Conservation (phyloP, 805 yeast species). For the Torulaspora gathmanii region DNA sequence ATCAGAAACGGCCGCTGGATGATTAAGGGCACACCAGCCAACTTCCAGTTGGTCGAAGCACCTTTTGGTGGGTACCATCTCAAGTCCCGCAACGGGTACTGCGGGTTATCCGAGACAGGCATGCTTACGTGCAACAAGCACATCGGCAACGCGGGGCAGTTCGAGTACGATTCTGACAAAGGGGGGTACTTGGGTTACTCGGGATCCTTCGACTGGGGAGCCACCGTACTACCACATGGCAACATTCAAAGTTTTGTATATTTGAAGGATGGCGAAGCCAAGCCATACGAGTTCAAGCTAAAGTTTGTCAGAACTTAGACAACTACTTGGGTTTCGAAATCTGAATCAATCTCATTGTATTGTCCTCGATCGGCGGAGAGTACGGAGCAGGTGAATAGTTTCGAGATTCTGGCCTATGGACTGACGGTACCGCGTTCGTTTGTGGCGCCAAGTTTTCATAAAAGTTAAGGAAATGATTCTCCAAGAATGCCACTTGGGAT, state of each 20-base stretch:
- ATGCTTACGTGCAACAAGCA: conserved; percentile 36
- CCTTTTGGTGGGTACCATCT: conserved; percentile 71
- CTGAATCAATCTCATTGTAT: conserved; percentile 19
- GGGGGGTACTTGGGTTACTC: conserved; percentile 52
- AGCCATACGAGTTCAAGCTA: conserved; percentile 38
- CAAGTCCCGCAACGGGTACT: conserved; percentile 66
- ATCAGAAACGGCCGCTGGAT: conserved; percentile 87
- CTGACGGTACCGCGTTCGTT: conserved; percentile 6
- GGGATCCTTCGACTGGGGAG: conserved; percentile 59
- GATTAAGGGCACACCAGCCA: conserved; percentile 77
- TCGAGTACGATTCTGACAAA: conserved; percentile 46
- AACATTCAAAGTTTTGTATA: conserved; percentile 46
- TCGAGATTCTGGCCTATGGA: conserved; percentile 4
- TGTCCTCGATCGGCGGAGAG: conserved; percentile 19
- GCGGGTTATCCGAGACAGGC: conserved; percentile 44
- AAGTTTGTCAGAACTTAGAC: conserved; percentile 22
- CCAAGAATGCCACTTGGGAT: conserved; percentile 12
- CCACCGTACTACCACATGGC: conserved; percentile 42
- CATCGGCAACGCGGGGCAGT: conserved; percentile 46
- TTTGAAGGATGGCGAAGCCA: conserved; percentile 20
- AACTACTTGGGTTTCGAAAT: conserved; percentile 14
- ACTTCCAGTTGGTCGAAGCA: conserved; percentile 53
- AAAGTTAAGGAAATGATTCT: conserved; percentile 8
- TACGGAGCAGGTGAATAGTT: conserved; percentile 1
- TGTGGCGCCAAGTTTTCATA: conserved; percentile 2